Evolutionary conservation across 2,329 filamentous ascomycete species (phyloP), one percentile per base, ranked within the genome.

Genomic region (Ambrosiella beaveri): DNA sequence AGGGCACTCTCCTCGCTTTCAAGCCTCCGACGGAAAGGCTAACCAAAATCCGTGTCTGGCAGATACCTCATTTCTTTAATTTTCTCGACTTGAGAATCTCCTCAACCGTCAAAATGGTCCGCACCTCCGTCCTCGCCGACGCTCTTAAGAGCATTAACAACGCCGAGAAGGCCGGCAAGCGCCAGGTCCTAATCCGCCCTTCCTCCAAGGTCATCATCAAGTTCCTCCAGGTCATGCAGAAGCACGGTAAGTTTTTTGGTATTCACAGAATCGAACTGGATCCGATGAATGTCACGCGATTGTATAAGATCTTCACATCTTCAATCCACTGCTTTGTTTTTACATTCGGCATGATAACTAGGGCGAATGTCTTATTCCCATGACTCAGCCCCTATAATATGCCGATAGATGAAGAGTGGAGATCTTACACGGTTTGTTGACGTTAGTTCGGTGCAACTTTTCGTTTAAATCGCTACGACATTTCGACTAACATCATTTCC

Each of bases 351-450:
- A 86, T 96, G 88, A 97, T 97, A 97, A 97, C 93, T 98, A 95
- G 91, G 72, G 88, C 85, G 84, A 88, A 82, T 82, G 84, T 91
- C 84, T 81, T 80, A 73, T 65, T 65, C 65, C 79, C 75, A 96
- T 89, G 87, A 85, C 84, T 80, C 85, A 83, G 88, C 91, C 88
- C 90, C 88, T 98, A 97, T 98, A 97, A 97, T 83, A 94, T 83
- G 82, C 88, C 91, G 93, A 94, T 86, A 98, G 75, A 98, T 93
- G 73, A 76, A 86, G 71, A 70, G 73, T 73, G 84, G 84, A 81
- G 85, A 85, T 91, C 89, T 96, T 95, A 95, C 89, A 95, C 86
- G 85, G 94, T 88, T 82, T 84, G 85, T 67, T 67, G 69, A 86
- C 76, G 76, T 73, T 59, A 51, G 47, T 61, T 62, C 71, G 73